Percentiles rank a stretch among this genome's conserved stretches.
Conservation (phyloP, 1,139 yeast genomes). For the Yamadazyma taylorii region DNA sequence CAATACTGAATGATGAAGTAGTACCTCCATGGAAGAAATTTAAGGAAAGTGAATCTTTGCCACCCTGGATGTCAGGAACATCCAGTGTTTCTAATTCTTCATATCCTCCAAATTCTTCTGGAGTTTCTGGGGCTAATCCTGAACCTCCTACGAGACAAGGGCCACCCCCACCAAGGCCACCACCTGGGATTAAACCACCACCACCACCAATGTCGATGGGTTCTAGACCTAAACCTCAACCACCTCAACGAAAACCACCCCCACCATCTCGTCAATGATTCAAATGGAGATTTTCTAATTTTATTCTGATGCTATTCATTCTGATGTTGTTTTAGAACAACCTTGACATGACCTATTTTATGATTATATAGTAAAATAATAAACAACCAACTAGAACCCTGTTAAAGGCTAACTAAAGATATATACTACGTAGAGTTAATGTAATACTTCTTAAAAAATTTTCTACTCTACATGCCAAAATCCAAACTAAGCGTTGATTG, state of each 20-base stretch:
- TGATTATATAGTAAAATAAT: too few species aligned
- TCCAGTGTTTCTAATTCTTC: not conserved
- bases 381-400: too few species aligned
- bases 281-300: not conserved
- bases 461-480: too few species aligned
- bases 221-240: slow-evolving; percentile 8
- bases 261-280: slow-evolving; percentile 10
- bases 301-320: too few species aligned
- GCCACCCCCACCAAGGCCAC: slow-evolving; percentile 4
- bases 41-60: slow-evolving; percentile 9
- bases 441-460: too few species aligned
- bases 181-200: slow-evolving; percentile 2
- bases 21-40: slow-evolving; percentile 17
- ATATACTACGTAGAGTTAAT: too few species aligned
- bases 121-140: not conserved
- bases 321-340: too few species aligned
- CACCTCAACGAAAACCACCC: slow-evolving; percentile 19
- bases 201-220: slow-evolving; percentile 2
- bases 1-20: slow-evolving; percentile 5
- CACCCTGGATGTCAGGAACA: slow-evolving; percentile 2
- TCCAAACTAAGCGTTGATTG: too few species aligned
- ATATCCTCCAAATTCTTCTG: slow-evolving; percentile 4
- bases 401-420: too few species aligned
- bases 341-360: too few species aligned
- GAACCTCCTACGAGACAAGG: slow-evolving; percentile 1